Conservation (phyloP, 805 yeast genomes). For the Yarrowia sp. region DNA sequence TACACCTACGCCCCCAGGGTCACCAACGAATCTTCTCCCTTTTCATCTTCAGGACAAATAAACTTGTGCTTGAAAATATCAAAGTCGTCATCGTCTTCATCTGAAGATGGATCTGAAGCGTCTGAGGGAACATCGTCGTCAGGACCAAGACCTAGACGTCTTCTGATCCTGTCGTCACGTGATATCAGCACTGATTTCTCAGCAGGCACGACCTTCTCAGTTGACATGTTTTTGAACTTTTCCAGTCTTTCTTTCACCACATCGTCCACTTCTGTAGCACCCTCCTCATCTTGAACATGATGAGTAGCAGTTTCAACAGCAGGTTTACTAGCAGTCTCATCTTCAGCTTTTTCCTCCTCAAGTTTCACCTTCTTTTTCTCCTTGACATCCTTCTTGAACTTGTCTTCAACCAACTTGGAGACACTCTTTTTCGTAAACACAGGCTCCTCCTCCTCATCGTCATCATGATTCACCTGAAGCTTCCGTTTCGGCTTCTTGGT, state of each 20-base stretch:
- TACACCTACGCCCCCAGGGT: slow-evolving; percentile 1
- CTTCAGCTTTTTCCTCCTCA: not conserved
- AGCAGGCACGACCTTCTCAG: not conserved
- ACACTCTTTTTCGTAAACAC: slow-evolving; percentile 41
- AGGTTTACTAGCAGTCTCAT: not conserved
- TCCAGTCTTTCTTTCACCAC: slow-evolving; percentile 3
- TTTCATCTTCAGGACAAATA: slow-evolving; percentile 19
- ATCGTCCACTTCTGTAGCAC: not conserved
- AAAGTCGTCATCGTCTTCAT: slow-evolving; percentile 25
- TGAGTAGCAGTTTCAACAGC: not conserved
- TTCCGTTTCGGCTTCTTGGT: not conserved
- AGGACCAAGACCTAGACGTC: slow-evolving; percentile 5
- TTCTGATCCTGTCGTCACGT: slow-evolving; percentile 10
- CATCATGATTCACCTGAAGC: slow-evolving; percentile 40
- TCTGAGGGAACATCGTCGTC: slow-evolving; percentile 31
- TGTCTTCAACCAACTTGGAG: not conserved
- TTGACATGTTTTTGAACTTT: slow-evolving; percentile 13
- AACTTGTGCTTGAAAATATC: slow-evolving; percentile 31
- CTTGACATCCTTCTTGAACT: not conserved
- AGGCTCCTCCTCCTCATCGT: slow-evolving; percentile 49
- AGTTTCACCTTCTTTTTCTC: not conserved
- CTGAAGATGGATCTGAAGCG: slow-evolving; percentile 13
- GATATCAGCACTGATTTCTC: slow-evolving; percentile 8
- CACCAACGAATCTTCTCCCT: slow-evolving; percentile 27
- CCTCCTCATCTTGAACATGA: slow-evolving; percentile 10